phyloP scores from a whole-genome alignment of 352 stramenopile species.

The Albugo candida region DNA sequence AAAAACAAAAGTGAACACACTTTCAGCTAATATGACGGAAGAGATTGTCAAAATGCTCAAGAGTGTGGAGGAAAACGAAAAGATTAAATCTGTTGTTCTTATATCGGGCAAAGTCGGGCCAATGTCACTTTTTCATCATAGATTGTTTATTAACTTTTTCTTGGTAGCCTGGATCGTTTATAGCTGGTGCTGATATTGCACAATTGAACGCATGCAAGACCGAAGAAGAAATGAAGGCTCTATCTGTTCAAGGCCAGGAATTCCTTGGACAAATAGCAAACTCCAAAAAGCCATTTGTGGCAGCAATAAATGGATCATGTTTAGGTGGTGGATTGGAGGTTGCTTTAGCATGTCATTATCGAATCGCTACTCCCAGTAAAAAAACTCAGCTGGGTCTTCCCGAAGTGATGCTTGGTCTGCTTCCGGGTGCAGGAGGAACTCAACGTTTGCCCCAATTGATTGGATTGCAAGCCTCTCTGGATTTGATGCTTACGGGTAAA shows the following conservation, averaged over 20 bases:
- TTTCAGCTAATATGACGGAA: constrained; percentile 79
- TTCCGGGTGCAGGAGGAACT: constrained; percentile 95
- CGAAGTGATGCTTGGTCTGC: constrained; percentile 93
- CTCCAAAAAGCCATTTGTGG: constrained; percentile 89
- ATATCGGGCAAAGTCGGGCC: constrained; percentile 80
- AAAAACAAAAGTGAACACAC: constrained; percentile 83
- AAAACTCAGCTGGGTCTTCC: constrained; percentile 94
- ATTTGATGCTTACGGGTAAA: constrained; percentile 97
- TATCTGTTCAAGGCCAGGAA: constrained; percentile 86
- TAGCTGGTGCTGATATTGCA: constrained; percentile 95
- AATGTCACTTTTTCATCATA: no score
- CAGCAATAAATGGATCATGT: constrained; percentile 91
- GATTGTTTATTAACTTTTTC: not conserved
- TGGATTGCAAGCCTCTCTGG: constrained; percentile 82
- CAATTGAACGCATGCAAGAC: constrained; percentile 80
- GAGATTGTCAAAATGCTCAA: constrained; percentile 78
- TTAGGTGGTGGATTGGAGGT: constrained; percentile 95
- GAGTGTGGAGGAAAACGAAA: constrained; percentile 73
- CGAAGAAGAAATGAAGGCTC: constrained; percentile 82
- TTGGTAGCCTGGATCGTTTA: constrained; percentile 84
- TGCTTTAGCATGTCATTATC: constrained; percentile 94
- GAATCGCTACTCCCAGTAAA: constrained; percentile 85
- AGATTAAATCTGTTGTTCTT: constrained; percentile 94
- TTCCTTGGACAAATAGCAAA: constrained; percentile 82
- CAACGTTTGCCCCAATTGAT: constrained; percentile 91